Percentiles rank a stretch among this genome's conserved stretches.
Conservation (phyloP, 2,329 filamentous ascomycete genomes). For the Lecanoromycetidae sp. region DNA sequence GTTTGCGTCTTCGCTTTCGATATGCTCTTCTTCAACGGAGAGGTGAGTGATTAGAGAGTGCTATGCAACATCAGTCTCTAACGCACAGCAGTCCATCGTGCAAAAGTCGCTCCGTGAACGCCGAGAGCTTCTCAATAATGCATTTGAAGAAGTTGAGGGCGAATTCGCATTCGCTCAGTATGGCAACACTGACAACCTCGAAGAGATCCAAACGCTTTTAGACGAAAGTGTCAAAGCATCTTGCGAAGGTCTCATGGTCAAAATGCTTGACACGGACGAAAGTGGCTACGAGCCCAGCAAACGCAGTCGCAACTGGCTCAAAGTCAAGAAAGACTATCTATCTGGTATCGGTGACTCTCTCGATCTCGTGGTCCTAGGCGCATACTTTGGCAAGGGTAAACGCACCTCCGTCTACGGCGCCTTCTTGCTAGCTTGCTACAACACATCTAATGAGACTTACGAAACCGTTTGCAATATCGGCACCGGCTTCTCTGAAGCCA, state of each 20-base stretch:
- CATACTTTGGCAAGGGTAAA: constrained; percentile 90
- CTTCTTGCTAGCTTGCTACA: constrained; percentile 91
- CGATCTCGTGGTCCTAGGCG: constrained; percentile 88
- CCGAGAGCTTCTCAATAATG: constrained; percentile 57
- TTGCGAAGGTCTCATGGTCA: constrained; percentile 97
- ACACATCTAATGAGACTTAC: constrained; percentile 64
- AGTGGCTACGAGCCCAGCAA: constrained; percentile 94
- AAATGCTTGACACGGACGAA: constrained; percentile 91
- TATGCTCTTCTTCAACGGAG: constrained; percentile 81
- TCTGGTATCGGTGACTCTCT: constrained; percentile 87
- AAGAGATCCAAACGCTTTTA: constrained; percentile 83
- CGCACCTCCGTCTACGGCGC: constrained; percentile 91
- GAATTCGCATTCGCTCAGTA: constrained; percentile 84
- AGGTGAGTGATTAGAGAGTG: constrained; percentile 35
- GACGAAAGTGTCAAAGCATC: constrained; percentile 93
- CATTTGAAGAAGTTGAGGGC: constrained; percentile 69
- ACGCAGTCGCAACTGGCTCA: constrained; percentile 95
- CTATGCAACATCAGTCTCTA: constrained; percentile 12
- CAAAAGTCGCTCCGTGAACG: constrained; percentile 77
- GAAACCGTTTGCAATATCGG: constrained; percentile 98
- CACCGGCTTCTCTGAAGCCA: constrained; percentile 89
- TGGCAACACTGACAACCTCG: constrained; percentile 77
- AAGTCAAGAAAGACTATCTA: constrained; percentile 97
- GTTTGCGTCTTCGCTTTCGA: constrained; percentile 97
- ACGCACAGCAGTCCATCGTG: constrained; percentile 50